Percentiles rank a stretch among this genome's conserved stretches.
phyloP scores from a whole-genome alignment of 352 stramenopile genomes.

The Pythium dissotocum region DNA sequence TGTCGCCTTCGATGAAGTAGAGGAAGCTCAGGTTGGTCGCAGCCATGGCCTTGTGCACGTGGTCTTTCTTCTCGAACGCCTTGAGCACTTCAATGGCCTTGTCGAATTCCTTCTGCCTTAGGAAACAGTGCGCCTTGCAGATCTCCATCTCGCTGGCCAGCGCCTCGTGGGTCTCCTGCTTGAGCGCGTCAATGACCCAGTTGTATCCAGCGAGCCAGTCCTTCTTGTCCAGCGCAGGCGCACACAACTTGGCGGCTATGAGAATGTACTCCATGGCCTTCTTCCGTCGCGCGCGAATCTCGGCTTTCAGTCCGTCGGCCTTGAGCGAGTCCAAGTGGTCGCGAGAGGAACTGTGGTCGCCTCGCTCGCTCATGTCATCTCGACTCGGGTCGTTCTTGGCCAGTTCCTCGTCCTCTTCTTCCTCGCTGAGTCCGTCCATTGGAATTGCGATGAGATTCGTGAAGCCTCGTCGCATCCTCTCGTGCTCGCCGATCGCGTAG shows the following conservation, averaged over 20 bases:
- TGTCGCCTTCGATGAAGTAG: slow-evolving; percentile 95
- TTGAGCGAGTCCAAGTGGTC: slow-evolving; percentile 69
- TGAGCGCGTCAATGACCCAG: slow-evolving; percentile 93
- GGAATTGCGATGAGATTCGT: slow-evolving; percentile 90
- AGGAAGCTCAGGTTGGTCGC: slow-evolving; percentile 96
- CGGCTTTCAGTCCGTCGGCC: slow-evolving; percentile 68
- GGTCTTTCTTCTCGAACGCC: slow-evolving; percentile 95
- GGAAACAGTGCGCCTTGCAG: slow-evolving; percentile 84
- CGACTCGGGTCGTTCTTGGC: slow-evolving; percentile 34
- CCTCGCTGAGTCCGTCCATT: slow-evolving; percentile 84
- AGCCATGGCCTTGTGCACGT: slow-evolving; percentile 91
- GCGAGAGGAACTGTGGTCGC: slow-evolving; percentile 41
- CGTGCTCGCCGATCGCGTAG: slow-evolving; percentile 94
- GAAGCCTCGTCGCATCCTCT: slow-evolving; percentile 94
- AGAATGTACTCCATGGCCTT: slow-evolving; percentile 92
- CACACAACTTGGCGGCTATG: slow-evolving; percentile 93
- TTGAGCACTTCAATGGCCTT: slow-evolving; percentile 94
- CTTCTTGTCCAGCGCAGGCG: slow-evolving; percentile 91
- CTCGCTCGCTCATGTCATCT: slow-evolving; percentile 36
- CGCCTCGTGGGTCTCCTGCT: slow-evolving; percentile 86
- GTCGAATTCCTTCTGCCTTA: slow-evolving; percentile 94
- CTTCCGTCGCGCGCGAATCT: slow-evolving; percentile 74
- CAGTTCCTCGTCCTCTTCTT: slow-evolving; percentile 85
- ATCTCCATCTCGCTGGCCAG: slow-evolving; percentile 93
- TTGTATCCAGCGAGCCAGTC: slow-evolving; percentile 93